Evolutionary conservation across 2,329 filamentous ascomycete genomes (phyloP).

Genomic region (Aspergillus amoenus): DNA sequence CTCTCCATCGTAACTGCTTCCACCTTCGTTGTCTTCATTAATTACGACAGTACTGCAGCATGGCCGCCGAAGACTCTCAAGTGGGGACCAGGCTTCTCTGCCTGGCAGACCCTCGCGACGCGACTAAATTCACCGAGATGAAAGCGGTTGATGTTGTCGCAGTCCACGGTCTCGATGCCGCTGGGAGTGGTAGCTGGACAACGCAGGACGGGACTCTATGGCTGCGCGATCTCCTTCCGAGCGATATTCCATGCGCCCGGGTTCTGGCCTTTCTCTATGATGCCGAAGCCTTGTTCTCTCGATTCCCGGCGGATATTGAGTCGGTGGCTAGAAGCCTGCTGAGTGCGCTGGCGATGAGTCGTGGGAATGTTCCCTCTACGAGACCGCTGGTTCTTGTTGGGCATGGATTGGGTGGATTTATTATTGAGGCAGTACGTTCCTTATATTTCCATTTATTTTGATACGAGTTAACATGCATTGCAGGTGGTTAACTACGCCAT

Average conservation of each 20-base stretch:
- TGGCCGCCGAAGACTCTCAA: background rate
- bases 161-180: background rate
- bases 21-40: no score
- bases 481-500: background rate
- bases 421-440: background rate
- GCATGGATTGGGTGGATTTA: background rate
- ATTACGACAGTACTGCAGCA: no score
- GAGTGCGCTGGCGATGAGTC: background rate
- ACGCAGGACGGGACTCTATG: background rate
- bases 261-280: background rate
- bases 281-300: background rate
- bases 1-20: no score
- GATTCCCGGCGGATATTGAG: background rate
- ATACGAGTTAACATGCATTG: background rate
- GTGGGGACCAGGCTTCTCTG: background rate
- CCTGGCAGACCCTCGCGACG: background rate
- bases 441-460: background rate
- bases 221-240: background rate
- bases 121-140: background rate
- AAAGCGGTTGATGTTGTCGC: background rate
- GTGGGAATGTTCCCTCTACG: background rate
- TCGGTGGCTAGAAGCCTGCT: background rate
- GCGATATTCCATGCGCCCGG: background rate
- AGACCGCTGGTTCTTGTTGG: background rate
- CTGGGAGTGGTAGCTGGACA: background rate